Base-by-base conservation (phyloP, 192 early-diverging fungal species). In the Backusella mclennaniae region DNA sequence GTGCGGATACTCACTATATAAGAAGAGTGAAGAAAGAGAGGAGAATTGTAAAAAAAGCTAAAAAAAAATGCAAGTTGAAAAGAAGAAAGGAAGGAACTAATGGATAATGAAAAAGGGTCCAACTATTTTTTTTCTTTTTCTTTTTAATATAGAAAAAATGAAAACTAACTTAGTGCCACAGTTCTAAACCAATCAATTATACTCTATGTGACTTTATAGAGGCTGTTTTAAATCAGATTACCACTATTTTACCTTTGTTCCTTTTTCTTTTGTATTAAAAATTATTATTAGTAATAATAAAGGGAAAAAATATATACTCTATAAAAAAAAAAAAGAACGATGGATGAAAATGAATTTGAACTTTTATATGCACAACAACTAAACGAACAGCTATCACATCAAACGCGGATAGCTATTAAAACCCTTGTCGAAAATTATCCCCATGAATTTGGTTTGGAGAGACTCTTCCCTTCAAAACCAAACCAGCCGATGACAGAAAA, bases 381-480 rank as follows among this genome's bases (percentile, higher is more conserved):
- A 12, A 59, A 59, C 29, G 76, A 77, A 15, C 67, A 81, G 66
- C 31, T 81, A 14, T 29, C 69, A 53, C 67, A 74, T 21, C 52
- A 73, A 17, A 81, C 80, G 36, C 39, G 66, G n/a, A 26, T 69
- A 44, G 38, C 63, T 42, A 75, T 81, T 19, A 52, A 74, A 29
- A 42, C 33, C 35, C 53, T 77, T 21, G 66, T 81, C 53, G 72
- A 66, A 35, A 21, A 26, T 6, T 74, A 81, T 44, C 76, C 80
- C 17, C 33, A 73, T 36, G 80, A 73, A 52, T 81, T 81, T 81
- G 80, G 67, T n/a, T 59, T 81, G 7, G 72, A 81, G 21, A 73
- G 52, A 15, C 56, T 76, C 12, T 31, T 77, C 19, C 44, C 72
- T 14, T 26, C 35, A 41, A 42, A 66, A 42, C 42, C 19, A 36